Evolutionary conservation across 306 rosid species (phyloP), one percentile per base, ranked within the genome.

Genomic region (Trifolium fragiferum): DNA sequence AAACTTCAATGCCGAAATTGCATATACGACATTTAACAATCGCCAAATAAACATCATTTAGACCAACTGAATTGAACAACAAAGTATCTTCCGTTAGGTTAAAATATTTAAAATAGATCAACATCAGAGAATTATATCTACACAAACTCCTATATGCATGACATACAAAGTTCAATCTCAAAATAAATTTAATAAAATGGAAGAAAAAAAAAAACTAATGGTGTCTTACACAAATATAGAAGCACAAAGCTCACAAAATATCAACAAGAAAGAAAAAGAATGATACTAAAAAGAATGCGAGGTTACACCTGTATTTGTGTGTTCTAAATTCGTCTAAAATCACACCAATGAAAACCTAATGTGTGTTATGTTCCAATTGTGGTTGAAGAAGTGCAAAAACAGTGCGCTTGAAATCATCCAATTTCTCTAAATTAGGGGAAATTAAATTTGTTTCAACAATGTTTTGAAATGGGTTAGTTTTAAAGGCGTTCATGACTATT

Each of bases 61-160:
- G 6, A 2, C 3, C 15, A 3, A 43, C 8, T 5, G 7, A 8
- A 33, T 33, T 33, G 8, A 33, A 33, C 37, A 33, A 33, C 37
- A n/a, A n/a, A 62, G 5, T 68, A 41, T 57, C 74, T 54, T 85
- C 89, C 82, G 90, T 32, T 40, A 30, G 40, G 61, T 72, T 76
- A 63, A 50, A 25, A 25, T n/a, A n/a, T n/a, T 1, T 25, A 25
- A 40, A 60, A 75, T 43, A 50, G 38, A 44, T 40, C 59, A n/a
- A 3, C 10, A 27, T 82, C 71, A 79, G 27, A 14, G 60, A 64
- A 65, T 11, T 47, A 71, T n/a, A 40, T 70, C 21, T 43, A 74
- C 53, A 70, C 70, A 16, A 66, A 75, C 37, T 38, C 35, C 68
- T 46, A 13, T 55, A 35, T 76, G 10, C 76, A 68, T 19, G 47